Conservation (phyloP, 1,284 basidiomycete genomes). For the Marasmius oreades region DNA sequence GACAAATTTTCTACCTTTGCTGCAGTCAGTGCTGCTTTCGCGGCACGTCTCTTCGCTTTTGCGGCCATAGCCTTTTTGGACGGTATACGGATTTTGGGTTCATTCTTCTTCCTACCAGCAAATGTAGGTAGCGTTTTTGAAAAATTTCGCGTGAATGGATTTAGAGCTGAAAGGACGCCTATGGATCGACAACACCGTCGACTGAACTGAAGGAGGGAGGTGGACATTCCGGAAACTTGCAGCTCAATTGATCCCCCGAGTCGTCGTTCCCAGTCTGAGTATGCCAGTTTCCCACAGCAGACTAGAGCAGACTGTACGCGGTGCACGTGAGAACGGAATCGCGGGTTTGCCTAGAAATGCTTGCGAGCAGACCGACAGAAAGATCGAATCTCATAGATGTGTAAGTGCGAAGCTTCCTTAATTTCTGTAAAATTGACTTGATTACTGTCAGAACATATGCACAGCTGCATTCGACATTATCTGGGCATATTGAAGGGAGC, state of each 20-base stretch:
- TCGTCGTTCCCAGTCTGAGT: too few species aligned
- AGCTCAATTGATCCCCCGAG: too few species aligned
- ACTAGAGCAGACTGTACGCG: conserved; percentile 66
- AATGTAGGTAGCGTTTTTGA: conserved; percentile 42
- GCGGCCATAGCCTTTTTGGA: conserved; percentile 66
- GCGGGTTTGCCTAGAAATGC: conserved; percentile 21
- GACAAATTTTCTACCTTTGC: conserved; percentile 57
- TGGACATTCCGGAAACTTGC: background rate
- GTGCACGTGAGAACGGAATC: background rate
- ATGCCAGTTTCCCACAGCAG: conserved; percentile 30
- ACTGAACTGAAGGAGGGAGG: conserved; percentile 13
- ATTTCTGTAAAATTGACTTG: too few species aligned
- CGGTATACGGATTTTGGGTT: conserved; percentile 44
- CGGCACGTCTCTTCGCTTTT: conserved; percentile 45
- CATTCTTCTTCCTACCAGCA: conserved; percentile 43
- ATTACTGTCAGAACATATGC: conserved; percentile 52
- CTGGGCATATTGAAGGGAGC: conserved; percentile 53
- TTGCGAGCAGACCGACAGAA: conserved; percentile 30
- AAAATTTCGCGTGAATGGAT: conserved; percentile 36
- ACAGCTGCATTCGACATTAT: conserved; percentile 58
- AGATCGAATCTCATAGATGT: conserved; percentile 55
- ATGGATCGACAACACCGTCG: conserved; percentile 25
- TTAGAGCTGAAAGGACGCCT: conserved; percentile 7
- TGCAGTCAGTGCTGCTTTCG: conserved; percentile 38
- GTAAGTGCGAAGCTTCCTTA: conserved; percentile 33